Evolutionary conservation across 805 yeast species (phyloP).

Genomic region (Groenewaldozyma tartarivorans): DNA sequence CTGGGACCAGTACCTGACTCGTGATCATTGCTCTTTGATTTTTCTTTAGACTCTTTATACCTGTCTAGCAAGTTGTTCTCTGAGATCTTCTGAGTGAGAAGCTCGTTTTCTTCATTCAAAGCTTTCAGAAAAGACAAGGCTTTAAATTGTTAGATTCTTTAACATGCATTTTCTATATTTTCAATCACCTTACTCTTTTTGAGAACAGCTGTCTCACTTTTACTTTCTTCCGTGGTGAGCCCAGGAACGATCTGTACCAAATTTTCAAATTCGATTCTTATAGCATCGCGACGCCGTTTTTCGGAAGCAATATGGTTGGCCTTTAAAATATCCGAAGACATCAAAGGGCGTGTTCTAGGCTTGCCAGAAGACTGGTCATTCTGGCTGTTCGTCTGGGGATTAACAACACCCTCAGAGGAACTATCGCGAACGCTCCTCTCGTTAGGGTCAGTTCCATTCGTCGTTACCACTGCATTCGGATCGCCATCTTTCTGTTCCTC

Average conservation of each 20-base stretch:
- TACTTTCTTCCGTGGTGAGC: conserved; percentile 54
- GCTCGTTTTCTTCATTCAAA: neutral
- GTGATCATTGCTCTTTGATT: too few species aligned
- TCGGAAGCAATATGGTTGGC: conserved; percentile 79
- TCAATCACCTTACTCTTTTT: conserved; percentile 32
- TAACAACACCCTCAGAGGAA: too few species aligned
- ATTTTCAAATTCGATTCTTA: conserved; percentile 70
- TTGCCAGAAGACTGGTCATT: too few species aligned
- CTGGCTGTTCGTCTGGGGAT: too few species aligned
- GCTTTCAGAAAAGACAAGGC: neutral
- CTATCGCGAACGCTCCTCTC: too few species aligned
- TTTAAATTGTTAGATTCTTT: too few species aligned
- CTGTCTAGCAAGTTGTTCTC: neutral
- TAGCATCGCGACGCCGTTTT: conserved; percentile 77
- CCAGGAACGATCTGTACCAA: conserved; percentile 70
- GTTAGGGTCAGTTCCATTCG: too few species aligned
- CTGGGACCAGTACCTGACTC: too few species aligned
- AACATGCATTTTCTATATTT: neutral
- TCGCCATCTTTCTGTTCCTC: too few species aligned
- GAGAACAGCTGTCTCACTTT: conserved; percentile 73
- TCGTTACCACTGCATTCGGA: too few species aligned
- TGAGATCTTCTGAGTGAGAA: neutral
- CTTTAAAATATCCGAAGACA: conserved; percentile 31
- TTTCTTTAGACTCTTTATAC: neutral
- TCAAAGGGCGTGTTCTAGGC: too few species aligned